Conservation (phyloP, 1,139 yeast species). For the Suhomyces bokatorum region DNA sequence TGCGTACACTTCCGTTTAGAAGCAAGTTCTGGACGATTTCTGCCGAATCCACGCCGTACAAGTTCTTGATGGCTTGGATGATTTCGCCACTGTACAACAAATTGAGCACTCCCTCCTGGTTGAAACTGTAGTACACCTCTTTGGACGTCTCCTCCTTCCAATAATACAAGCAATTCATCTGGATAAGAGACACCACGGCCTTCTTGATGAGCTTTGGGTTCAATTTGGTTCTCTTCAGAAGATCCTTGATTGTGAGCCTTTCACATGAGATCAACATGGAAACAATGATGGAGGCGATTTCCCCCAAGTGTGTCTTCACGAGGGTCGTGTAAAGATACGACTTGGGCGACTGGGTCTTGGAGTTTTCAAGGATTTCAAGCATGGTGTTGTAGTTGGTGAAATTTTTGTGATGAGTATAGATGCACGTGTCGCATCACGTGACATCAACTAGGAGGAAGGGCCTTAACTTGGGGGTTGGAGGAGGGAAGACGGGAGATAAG, state of each 20-base stretch:
- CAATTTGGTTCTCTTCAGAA: slow-evolving; percentile 42
- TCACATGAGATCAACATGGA: slow-evolving; percentile 62
- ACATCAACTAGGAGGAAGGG: too few relatives aligned
- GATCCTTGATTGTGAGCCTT: slow-evolving; percentile 51
- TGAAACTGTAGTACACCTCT: slow-evolving; percentile 55
- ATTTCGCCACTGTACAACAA: slow-evolving; percentile 80
- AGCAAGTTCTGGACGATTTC: slow-evolving; percentile 71
- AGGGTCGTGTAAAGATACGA: slow-evolving; percentile 57
- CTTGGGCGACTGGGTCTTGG: slow-evolving; percentile 59
- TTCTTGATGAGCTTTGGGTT: slow-evolving; percentile 50
- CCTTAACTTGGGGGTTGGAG: too few relatives aligned
- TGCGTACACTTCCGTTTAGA: slow-evolving; percentile 63
- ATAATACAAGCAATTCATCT: slow-evolving; percentile 60
- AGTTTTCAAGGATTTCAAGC: slow-evolving; percentile 20
- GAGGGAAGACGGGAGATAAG: too few relatives aligned
- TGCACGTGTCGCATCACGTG: slow-evolving; percentile 5
- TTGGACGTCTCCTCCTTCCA: slow-evolving; percentile 46
- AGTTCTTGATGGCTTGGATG: slow-evolving; percentile 48
- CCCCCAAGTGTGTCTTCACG: slow-evolving; percentile 60
- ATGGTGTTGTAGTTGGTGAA: slow-evolving; percentile 4
- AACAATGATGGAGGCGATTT: slow-evolving; percentile 57
- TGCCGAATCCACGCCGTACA: slow-evolving; percentile 52
- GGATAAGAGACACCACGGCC: slow-evolving; percentile 63
- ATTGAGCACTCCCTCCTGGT: slow-evolving; percentile 63
- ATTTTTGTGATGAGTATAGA: slow-evolving; percentile 6